Evolutionary conservation across 331 rosid species (phyloP), one percentile per base, ranked within the genome.

Genomic region (Arachis monticola): DNA sequence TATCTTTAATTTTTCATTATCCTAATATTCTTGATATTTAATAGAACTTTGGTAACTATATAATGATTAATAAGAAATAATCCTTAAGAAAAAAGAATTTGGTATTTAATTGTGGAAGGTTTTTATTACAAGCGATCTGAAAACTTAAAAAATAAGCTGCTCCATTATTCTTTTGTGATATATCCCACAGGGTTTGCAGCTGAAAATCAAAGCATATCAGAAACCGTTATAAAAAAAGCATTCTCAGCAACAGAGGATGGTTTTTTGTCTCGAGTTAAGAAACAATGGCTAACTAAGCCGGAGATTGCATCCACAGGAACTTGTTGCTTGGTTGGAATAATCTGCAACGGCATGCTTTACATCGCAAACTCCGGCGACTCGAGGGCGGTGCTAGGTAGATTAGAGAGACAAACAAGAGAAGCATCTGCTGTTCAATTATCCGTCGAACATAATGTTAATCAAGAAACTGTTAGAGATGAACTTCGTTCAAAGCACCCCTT

Each of bases 321-420:
- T 13, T 93, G 98, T 71, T 91, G 98, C 63, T 77, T 93, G 88
- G 96, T 83, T 22, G 98, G 98, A 74, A 64, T 89, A 55, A 83
- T 93, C 38, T 88, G 90, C 88, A 79, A 83, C 48, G 93, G 92
- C 51, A 73, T 82, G 74, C 0, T 93, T 1, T 87, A 88, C 76
- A 53, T 90, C 17, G 98, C 97, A 68, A 93, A 93, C 38, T 88
- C 83, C 10, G 98, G 98, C 35, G 98, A 93, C 85, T 93, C 98
- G 0, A 64, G 96, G 35, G 89, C 69, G 22, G 96, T 93, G 61
- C 76, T 93, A 9, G 98, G 97, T 73, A 92, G 85, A 75, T 2
- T 75, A 6, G 94, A 88, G 78, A 84, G 82, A 67, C 88, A 89
- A 72, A 83, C 85, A 6, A 83, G 57, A 75, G 96, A 91, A 77